Evolutionary conservation across 306 rosid genomes (phyloP).

Genomic region (Pueraria montana): DNA sequence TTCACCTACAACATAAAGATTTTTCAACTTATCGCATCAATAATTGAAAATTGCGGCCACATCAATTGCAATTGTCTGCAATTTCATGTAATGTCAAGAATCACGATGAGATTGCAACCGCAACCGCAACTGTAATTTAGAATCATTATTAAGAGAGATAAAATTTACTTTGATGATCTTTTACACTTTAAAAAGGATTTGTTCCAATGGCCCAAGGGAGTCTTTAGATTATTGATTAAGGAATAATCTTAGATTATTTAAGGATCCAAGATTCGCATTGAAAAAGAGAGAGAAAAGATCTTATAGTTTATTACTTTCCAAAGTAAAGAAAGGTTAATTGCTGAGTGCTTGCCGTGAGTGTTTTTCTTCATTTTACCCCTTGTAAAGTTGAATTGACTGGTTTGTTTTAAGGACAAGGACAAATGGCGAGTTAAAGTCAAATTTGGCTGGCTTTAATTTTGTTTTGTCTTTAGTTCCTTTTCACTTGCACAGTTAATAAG

Average conservation of each 20-base stretch:
- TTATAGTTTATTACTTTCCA: not conserved
- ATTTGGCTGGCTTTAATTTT: slow-evolving; percentile 30
- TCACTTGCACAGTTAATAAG: slow-evolving; percentile 37
- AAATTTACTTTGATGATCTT: not conserved
- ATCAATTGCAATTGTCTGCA: no score
- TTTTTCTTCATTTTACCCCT: not conserved
- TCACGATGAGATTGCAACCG: no score
- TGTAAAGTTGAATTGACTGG: slow-evolving; percentile 25
- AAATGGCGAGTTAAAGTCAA: slow-evolving; percentile 49
- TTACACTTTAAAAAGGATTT: not conserved
- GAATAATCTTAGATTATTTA: not conserved
- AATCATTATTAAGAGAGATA: not conserved
- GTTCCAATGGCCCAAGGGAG: not conserved
- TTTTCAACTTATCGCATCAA: no score
- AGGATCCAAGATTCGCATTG: not conserved
- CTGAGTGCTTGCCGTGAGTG: slow-evolving; percentile 29
- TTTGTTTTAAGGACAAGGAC: slow-evolving; percentile 13
- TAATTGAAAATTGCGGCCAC: no score
- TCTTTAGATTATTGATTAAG: not conserved
- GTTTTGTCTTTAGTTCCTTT: slow-evolving; percentile 11
- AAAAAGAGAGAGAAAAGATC: not conserved
- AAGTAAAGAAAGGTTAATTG: slow-evolving; percentile 34
- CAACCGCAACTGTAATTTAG: no score
- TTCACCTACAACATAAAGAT: no score
- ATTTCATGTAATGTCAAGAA: no score